A percentile compares a stretch with the other conserved stretches of the same genome.
Evolutionary conservation across 2,329 filamentous ascomycete genomes (phyloP).

Genomic region (Pyrenochaeta sp.): DNA sequence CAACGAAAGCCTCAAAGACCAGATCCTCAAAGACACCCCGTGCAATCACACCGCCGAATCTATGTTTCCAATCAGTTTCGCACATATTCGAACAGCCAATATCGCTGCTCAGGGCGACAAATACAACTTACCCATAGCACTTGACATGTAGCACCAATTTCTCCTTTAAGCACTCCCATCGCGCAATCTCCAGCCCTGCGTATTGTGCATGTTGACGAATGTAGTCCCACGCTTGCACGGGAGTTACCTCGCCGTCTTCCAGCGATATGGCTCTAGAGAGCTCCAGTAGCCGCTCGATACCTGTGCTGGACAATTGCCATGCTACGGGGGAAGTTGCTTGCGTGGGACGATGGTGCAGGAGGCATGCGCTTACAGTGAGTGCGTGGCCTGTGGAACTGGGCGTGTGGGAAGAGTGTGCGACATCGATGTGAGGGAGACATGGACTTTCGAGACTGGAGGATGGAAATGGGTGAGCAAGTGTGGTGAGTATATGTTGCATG

Average conservation of each 20-base stretch:
- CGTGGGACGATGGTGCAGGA: constrained; percentile 30
- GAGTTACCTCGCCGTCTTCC: constrained; percentile 41
- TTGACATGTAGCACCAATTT: constrained; percentile 34
- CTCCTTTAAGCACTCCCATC: constrained; percentile 33
- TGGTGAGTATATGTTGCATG: neutral
- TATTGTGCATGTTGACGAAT: constrained; percentile 39
- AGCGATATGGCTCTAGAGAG: constrained; percentile 28
- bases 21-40: constrained; percentile 20
- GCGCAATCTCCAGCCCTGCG: constrained; percentile 19
- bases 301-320: constrained; percentile 25
- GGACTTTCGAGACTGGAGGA: constrained; percentile 43
- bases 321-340: neutral
- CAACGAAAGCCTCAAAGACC: constrained; percentile 22
- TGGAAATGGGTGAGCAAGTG: neutral
- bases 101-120: neutral
- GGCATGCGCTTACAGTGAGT: constrained; percentile 38
- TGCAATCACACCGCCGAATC: constrained; percentile 32
- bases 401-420: neutral
- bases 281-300: constrained; percentile 28
- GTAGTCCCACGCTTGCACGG: constrained; percentile 50
- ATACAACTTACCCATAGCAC: constrained; percentile 40
- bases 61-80: constrained; percentile 1
- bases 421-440: constrained; percentile 43
- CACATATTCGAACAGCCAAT: too few relatives aligned
- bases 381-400: constrained; percentile 37